Conservation (phyloP, 257 asterid species). For the Rehmannia glutinosa region DNA sequence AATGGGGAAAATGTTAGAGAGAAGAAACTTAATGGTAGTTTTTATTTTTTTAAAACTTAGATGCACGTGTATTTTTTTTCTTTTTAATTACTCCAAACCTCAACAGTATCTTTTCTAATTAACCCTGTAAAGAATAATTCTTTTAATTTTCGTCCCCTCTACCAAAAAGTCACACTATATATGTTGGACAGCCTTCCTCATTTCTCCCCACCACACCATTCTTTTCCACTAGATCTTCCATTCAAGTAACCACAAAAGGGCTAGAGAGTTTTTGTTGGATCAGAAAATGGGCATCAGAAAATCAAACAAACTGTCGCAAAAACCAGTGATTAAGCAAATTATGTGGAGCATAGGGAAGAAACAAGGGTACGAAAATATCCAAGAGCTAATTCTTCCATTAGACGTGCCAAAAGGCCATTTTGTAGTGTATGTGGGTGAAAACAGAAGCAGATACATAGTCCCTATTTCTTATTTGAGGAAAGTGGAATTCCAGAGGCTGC, state of each 20-base stretch:
- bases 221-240: not conserved
- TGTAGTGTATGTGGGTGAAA: constrained; percentile 54
- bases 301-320: constrained; percentile 46
- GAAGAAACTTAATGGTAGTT: too few relatives aligned
- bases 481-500: constrained; percentile 37
- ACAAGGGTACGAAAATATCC: constrained; percentile 28
- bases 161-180: not conserved
- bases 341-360: constrained; percentile 45
- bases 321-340: constrained; percentile 47
- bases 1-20: too few relatives aligned
- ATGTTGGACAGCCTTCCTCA: constrained; percentile 6
- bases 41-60: too few relatives aligned
- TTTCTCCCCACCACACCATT: not conserved
- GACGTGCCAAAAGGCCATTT: constrained; percentile 65
- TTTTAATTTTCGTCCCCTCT: constrained; percentile 6
- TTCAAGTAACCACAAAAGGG: too few relatives aligned
- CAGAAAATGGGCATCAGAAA: constrained; percentile 35
- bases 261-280: not conserved
- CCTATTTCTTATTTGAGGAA: constrained; percentile 38
- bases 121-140: too few relatives aligned
- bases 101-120: too few relatives aligned
- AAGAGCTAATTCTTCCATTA: constrained; percentile 39
- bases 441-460: constrained; percentile 38
- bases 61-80: too few relatives aligned
- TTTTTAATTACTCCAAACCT: too few relatives aligned